Base-by-base conservation (phyloP, 805 yeast genomes). In the Candida stauntonica region DNA sequence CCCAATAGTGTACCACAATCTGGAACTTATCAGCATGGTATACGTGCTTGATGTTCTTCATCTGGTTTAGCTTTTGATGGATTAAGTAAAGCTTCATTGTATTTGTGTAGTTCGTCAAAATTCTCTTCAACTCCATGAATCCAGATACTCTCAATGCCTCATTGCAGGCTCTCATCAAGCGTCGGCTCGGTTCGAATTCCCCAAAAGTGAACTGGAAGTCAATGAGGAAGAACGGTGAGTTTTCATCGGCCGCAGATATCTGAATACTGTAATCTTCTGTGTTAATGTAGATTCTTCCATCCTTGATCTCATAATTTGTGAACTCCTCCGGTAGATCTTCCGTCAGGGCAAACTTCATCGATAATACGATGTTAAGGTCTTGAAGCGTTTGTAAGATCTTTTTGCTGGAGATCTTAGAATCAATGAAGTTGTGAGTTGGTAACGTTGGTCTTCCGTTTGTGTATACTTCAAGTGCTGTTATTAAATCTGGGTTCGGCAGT, bases 401-500 rank as follows among this genome's bases (percentile, higher is more conserved):
- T 24, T 83, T 67, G 4, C 79, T 66, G 5, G 91, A 64, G 5
- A 67, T 67, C 11, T 64, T 44, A n/a, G 46, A 61, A 13, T 73
- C 68, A 5, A 81, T 61, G 45, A 77, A 75, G 47, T 72, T 73
- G 55, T 82, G 79, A 0, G 82, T 68, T 3, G 87, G 80, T 28
- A 85, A 67, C 27, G 75, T 78, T 1, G 97, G 96, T 45, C 82
- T 67, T 4, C 95, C 95, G 28, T 75, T 68, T 29, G 79, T 75
- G 38, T 89, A 67, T 0, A 93, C 96, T 55, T 91, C 94, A 48
- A 91, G 64, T 1, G 95, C 86, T 0, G 98, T 89, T 17, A 79
- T 72, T 16, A 93, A 60, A 61, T 93, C 99, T 0, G 96, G 93
- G 58, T 87, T 86, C 5, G 96, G 95, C 37, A 91, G 64, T 54